A percentile compares a stretch with the other conserved stretches of the same genome.
Evolutionary conservation across 345 rosid species (phyloP).

Genomic region (Durio zibethinus): DNA sequence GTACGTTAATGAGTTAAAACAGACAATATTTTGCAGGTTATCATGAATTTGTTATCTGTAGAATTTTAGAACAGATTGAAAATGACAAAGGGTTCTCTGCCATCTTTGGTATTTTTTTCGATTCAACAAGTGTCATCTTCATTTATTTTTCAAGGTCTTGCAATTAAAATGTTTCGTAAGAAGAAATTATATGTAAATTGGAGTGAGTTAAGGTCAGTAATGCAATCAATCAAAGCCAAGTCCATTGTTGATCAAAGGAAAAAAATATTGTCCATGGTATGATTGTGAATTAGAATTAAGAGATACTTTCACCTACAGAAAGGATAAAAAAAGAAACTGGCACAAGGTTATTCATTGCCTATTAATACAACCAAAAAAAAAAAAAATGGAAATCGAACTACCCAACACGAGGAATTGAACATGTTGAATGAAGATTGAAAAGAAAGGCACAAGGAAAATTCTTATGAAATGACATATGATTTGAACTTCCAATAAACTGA

Average conservation of each 20-base stretch:
- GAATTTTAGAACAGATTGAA: background rate
- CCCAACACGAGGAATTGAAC: background rate
- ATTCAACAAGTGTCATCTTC: background rate
- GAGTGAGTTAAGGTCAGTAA: background rate
- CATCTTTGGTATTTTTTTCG: background rate
- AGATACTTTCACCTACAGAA: too few species aligned
- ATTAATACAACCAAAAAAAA: background rate
- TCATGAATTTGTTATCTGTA: background rate
- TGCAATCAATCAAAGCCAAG: background rate
- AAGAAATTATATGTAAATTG: background rate
- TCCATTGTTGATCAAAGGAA: background rate
- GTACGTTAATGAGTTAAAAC: too few species aligned
- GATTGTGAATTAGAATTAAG: too few species aligned
- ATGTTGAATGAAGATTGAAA: background rate
- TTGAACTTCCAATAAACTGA: too few species aligned
- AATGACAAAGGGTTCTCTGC: background rate
- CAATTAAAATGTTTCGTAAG: background rate
- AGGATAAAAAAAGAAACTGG: background rate
- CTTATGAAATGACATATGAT: background rate
- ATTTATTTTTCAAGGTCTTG: background rate
- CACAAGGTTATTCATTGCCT: background rate
- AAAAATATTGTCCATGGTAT: background rate
- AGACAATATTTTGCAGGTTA: too few species aligned
- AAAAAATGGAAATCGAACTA: too few species aligned
- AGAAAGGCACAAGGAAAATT: background rate